A percentile compares a stretch with the other conserved stretches of the same genome.
These are phyloP conservation scores for Collybia nuda DNA, from an alignment of 768 basidiomycete species.

Conservation along the genomic window DNA sequence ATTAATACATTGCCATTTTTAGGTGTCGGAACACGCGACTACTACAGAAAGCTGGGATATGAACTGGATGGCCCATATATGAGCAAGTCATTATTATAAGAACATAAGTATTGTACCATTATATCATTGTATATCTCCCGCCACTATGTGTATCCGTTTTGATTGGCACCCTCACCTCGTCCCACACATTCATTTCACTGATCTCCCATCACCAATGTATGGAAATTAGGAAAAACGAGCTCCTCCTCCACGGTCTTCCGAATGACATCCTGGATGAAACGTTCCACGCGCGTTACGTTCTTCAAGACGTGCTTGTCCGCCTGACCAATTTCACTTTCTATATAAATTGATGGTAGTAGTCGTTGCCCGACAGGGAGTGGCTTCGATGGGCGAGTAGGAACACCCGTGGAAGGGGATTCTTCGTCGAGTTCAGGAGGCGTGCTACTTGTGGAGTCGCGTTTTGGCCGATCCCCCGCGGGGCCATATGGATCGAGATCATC, in stretches of 20 bases:
- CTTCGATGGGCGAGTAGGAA: constrained; percentile 50
- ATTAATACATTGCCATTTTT: constrained; percentile 2
- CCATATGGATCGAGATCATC: constrained; percentile 88
- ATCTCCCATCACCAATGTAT: constrained; percentile 54
- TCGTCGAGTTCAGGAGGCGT: constrained; percentile 67
- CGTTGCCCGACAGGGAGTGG: constrained; percentile 80
- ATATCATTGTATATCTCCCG: neutral
- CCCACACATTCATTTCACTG: constrained; percentile 6
- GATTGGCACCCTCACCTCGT: neutral
- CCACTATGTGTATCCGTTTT: too few relatives aligned
- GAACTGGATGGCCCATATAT: constrained; percentile 97
- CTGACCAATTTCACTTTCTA: constrained; percentile 97
- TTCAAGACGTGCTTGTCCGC: constrained; percentile 93
- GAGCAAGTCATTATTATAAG: constrained; percentile 74
- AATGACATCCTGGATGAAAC: constrained; percentile 94
- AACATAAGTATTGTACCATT: constrained; percentile 1
- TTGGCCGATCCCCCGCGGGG: constrained; percentile 56
- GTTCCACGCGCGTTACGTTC: constrained; percentile 93
- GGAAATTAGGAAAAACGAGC: constrained; percentile 94
- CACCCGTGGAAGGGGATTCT: constrained; percentile 36
- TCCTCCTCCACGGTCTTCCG: constrained; percentile 95
- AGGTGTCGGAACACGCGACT: constrained; percentile 97
- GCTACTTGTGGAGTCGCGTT: constrained; percentile 45
- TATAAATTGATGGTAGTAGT: constrained; percentile 81
- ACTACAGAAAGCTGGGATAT: constrained; percentile 93